Evolutionary conservation across 495 filamentous ascomycete species (phyloP).

Genomic region (Aspergillus heteromorphus): DNA sequence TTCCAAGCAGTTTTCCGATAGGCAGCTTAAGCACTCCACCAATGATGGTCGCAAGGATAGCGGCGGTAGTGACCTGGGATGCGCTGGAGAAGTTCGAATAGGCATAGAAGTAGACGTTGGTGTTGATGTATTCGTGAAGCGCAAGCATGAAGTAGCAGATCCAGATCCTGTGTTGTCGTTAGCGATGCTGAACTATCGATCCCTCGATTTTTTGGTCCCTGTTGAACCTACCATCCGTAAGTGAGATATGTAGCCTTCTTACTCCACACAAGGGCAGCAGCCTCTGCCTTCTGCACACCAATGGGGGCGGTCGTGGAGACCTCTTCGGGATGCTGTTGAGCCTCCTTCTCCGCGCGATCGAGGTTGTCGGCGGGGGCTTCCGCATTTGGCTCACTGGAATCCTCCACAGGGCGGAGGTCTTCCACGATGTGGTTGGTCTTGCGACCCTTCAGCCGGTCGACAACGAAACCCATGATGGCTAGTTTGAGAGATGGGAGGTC

Average conservation of each 20-base stretch:
- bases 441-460: neutral
- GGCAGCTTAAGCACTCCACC: slow-evolving; percentile 62
- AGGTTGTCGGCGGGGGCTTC: slow-evolving; percentile 6
- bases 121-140: slow-evolving; percentile 31
- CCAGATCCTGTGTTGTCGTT: slow-evolving; percentile 29
- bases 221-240: slow-evolving; percentile 30
- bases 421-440: slow-evolving; percentile 3
- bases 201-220: neutral
- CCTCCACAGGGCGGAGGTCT: neutral
- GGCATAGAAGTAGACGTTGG: slow-evolving; percentile 24
- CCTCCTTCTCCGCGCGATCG: slow-evolving; percentile 26
- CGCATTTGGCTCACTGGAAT: neutral
- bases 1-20: slow-evolving; percentile 61
- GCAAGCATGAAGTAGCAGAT: slow-evolving; percentile 40
- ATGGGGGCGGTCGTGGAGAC: slow-evolving; percentile 27
- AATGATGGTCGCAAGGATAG: slow-evolving; percentile 44
- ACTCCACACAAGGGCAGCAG: slow-evolving; percentile 33
- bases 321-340: slow-evolving; percentile 20
- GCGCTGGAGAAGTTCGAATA: slow-evolving; percentile 28
- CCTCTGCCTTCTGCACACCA: slow-evolving; percentile 41
- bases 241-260: slow-evolving; percentile 30
- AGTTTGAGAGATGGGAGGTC: neutral
- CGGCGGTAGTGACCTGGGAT: slow-evolving; percentile 31
- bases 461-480: neutral
- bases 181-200: neutral